Evolutionary conservation across 2,329 filamentous ascomycete species (phyloP), one percentile per base, ranked within the genome.

Genomic region (Magnaporthales sp.): DNA sequence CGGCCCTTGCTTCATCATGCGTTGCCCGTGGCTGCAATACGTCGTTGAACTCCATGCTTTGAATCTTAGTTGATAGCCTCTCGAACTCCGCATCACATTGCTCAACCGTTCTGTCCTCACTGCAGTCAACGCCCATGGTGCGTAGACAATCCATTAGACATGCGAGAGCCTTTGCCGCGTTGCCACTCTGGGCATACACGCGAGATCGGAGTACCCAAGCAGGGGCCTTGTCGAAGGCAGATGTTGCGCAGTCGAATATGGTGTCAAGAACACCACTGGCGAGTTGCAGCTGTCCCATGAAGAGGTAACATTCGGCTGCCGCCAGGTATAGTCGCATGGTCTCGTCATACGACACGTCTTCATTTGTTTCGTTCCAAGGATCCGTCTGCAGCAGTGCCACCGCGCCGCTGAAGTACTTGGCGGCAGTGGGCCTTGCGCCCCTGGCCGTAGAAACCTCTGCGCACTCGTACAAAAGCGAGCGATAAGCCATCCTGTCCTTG

Each of bases 281-380:
- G 65, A 89, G 84, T 1, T 84, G 80, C 67, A 89, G 86, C 70
- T 92, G 86, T 4, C 88, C 88, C 80, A 93, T 89, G 72, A 91
- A 92, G 73, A 93, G 87, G 71, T 91, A 89, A 74, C 91, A 92
- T 75, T 97, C 93, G 3, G 93, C 91, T 4, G 91, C 87, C 66
- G 91, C 87, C 4, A 93, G 87, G 74, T 92, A 89, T 2, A 96
- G 81, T 69, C 89, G 88, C 69, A 96, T 82, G 0, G 93, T 96
- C 78, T 98, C 94, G 11, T 92, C 88, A 72, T 97, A 97, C 62
- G 87, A 90, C 0, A 91, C 89, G 74, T 97, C 94, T 5, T 86
- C 83, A 15, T 79, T 76, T 7, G 81, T 82, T 31, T 90, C 88
- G 58, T 86, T 81, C 94, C 94, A 98, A 0, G 91, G 88, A 66